Evolutionary conservation across 306 rosid genomes (phyloP), one percentile per base, ranked within the genome.

Genomic region (Gleditsia sinensis): DNA sequence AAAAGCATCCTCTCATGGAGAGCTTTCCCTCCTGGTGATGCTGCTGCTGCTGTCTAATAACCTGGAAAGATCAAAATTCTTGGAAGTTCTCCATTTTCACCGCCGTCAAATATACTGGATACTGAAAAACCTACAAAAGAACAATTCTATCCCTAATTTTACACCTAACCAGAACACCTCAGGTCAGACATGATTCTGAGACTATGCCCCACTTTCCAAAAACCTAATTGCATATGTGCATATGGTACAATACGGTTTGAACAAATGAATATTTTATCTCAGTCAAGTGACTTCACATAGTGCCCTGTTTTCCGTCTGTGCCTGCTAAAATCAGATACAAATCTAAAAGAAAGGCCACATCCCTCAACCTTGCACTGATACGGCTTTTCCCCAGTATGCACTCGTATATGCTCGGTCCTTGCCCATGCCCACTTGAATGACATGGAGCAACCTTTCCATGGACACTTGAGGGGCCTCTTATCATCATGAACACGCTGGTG

Each of bases 391-490:
- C 99, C 99, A 0, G 99, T 94, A 87, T 94, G 99, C 65, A 94
- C 96, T 1, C 99, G 88, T 4, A 94, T 80, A 54, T 94, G 99
- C 92, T 94, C 99, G 0, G 98, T 94, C 82, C 96, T 83, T 17
- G 99, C 96, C 99, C 99, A 94, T 20, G 93, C 95, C 99, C 99
- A 94, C 82, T 94, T 94, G 89, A 94, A 94, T 9, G 98, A 83
- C 99, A 88, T 92, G 75, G 92, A 81, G 77, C 99, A 94, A 75
- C 99, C 99, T 84, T 92, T 77, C 99, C 99, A 94, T 3, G 99
- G 92, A 81, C 99, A 94, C 87, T 94, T 88, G 42, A 94, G 92
- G 57, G 99, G 99, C 85, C 99, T 86, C 28, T 90, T 82, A 17
- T 90, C 95, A 17, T 90, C 93, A 16, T 94, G 99, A 65, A 94